Conservation (phyloP, 371 early-diverging fungal species). For the Blastocladiella emersonii region DNA sequence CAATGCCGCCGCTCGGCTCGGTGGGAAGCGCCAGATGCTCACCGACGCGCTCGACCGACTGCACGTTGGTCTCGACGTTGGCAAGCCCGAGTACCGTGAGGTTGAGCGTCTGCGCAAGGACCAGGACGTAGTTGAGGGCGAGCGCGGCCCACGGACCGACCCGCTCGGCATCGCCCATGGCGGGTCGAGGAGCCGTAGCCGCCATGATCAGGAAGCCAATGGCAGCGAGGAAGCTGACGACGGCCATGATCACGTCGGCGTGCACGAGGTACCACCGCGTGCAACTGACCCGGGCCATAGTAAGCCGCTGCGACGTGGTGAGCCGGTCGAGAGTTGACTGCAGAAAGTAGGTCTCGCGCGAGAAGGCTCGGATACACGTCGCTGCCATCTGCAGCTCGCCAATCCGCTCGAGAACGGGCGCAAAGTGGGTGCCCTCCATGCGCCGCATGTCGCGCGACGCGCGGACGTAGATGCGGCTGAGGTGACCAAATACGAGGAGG, state of each 20-base stretch:
- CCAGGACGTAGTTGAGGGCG: background rate
- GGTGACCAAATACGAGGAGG: background rate
- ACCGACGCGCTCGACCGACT: constrained; percentile 67
- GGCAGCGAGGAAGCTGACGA: background rate
- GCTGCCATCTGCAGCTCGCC: background rate
- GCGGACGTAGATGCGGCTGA: background rate
- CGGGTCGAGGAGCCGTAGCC: too few species aligned
- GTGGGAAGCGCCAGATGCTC: constrained; percentile 36
- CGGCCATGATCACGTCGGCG: background rate
- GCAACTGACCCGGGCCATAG: background rate
- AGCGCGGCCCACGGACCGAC: background rate
- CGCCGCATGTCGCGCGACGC: background rate
- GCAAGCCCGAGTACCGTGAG: background rate
- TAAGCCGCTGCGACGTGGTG: background rate
- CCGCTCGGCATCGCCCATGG: too few species aligned
- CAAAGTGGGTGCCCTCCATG: background rate
- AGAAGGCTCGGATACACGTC: background rate
- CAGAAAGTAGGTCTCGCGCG: background rate
- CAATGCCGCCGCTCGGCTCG: background rate
- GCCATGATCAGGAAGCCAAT: background rate
- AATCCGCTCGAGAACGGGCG: background rate
- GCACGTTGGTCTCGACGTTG: constrained; percentile 68
- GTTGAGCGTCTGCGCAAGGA: background rate
- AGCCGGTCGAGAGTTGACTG: background rate
- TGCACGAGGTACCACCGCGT: background rate